Base-by-base conservation (phyloP, 2,329 filamentous ascomycete species). In the Rutstroemia sp. region DNA sequence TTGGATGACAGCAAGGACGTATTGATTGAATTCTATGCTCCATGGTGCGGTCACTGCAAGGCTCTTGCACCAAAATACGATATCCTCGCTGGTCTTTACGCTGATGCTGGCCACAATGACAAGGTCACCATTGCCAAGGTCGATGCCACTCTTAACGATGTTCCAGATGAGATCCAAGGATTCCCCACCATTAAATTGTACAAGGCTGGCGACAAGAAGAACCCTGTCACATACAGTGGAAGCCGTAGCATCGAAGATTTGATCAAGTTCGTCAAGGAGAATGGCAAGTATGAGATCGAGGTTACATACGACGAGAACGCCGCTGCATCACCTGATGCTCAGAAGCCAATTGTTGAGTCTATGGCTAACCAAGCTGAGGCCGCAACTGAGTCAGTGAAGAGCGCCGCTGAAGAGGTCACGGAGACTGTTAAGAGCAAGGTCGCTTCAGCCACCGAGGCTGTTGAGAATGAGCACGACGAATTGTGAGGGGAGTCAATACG, bases 11-110 rank as follows among this genome's bases (percentile, higher is more conserved):
- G 86, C 71, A 97, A 97, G 87, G 94, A 99, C 74, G 94, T 99
- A 58, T 83, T 99, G 64, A 76, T 99, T 63, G 94, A 99, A 80
- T 97, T 96, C 79, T 99, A 99, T 78, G 94, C 94, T 58, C 94
- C 94, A 63, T 99, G 94, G 94, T 99, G 94, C 73, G 94, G 94
- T 67, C 94, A 99, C 84, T 99, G 94, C 89, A 97, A 97, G 84
- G 92, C 84, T 74, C 87, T 99, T 61, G 92, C 94, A 57, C 94
- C 94, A 68, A 87, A 96, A 74, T 99, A 96, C 75, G 94, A 99
- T 62, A 89, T 96, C 73, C 88, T 99, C 58, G 94, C 83, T 56
- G 74, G 79, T 58, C 79, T 84, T 58, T 96, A 90, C 77, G 79
- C 83, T 82, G 74, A 81, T 76, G 67, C 83, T 83, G 86, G 88